Percentiles rank a stretch among this genome's conserved stretches.
phyloP scores from a whole-genome alignment of 2,329 filamentous ascomycete species.

The Ampelomyces quisqualis region DNA sequence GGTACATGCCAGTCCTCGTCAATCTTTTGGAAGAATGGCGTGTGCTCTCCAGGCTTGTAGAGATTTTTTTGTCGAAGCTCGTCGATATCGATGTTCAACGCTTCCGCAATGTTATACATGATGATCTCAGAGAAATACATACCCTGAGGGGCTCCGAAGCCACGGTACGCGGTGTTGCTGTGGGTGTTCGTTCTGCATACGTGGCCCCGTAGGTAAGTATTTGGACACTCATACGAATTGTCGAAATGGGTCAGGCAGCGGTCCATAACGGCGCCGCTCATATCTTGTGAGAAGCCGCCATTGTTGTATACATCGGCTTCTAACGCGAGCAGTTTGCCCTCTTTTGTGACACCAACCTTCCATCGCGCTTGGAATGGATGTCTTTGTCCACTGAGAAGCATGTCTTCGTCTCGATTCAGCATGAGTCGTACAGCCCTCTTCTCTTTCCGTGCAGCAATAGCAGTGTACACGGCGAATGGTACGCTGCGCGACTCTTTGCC shows the following conservation, averaged over 20 bases:
- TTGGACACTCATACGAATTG: conserved; percentile 83
- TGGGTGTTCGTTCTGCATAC: conserved; percentile 93
- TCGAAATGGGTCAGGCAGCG: conserved; percentile 83
- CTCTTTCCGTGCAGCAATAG: conserved; percentile 81
- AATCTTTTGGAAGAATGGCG: conserved; percentile 85
- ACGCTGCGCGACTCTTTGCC: conserved; percentile 90
- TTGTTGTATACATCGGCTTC: conserved; percentile 91
- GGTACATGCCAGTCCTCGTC: conserved; percentile 87
- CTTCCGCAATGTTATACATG: conserved; percentile 86
- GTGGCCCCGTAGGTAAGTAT: conserved; percentile 78
- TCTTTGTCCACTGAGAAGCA: conserved; percentile 82
- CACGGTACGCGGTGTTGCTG: conserved; percentile 93
- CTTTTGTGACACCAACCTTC: conserved; percentile 89
- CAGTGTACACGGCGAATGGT: conserved; percentile 77
- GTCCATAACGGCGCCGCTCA: conserved; percentile 77
- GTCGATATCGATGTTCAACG: conserved; percentile 79
- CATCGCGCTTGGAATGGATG: conserved; percentile 87
- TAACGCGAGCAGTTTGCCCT: conserved; percentile 87
- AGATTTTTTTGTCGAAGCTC: conserved; percentile 79
- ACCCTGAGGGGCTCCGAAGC: conserved; percentile 92
- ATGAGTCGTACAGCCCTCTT: conserved; percentile 83
- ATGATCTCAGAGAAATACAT: conserved; percentile 88
- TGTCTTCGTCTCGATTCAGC: conserved; percentile 95
- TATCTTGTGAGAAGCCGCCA: conserved; percentile 71
- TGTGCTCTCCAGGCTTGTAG: conserved; percentile 72